Percentiles rank a stretch among this genome's conserved stretches.
Conservation (phyloP, 352 stramenopile species). For the Phytophthora sp. region DNA sequence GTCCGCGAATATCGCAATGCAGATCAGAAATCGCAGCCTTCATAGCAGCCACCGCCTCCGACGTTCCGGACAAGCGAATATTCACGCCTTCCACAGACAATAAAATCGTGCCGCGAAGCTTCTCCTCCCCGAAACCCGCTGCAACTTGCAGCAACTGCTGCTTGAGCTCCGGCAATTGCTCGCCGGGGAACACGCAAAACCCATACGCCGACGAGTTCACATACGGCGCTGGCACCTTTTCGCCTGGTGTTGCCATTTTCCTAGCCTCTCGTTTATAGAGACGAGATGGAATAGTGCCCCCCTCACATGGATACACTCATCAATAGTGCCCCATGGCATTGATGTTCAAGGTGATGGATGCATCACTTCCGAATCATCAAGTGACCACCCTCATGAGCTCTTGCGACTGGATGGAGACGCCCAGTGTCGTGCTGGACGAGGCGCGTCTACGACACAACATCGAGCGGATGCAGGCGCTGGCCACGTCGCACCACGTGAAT, state of each 20-base stretch:
- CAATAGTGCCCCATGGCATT: too few relatives aligned
- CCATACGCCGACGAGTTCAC: constrained; percentile 81
- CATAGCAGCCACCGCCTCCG: constrained; percentile 48
- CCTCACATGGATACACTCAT: too few relatives aligned
- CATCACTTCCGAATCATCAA: background rate
- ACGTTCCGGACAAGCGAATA: constrained; percentile 63
- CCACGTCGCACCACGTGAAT: constrained; percentile 46
- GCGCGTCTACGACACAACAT: constrained; percentile 65
- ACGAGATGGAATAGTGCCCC: background rate
- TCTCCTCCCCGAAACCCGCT: constrained; percentile 29
- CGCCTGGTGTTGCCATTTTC: constrained; percentile 13
- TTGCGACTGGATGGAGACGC: constrained; percentile 48
- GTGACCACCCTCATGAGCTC: constrained; percentile 3
- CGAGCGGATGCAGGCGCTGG: constrained; percentile 67
- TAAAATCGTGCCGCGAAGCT: constrained; percentile 71
- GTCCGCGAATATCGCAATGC: constrained; percentile 40
- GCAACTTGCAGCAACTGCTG: constrained; percentile 37
- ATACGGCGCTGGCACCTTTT: constrained; percentile 7
- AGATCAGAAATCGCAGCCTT: constrained; percentile 49
- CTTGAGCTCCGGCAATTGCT: constrained; percentile 45
- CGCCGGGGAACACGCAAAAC: constrained; percentile 58
- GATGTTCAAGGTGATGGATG: too few relatives aligned
- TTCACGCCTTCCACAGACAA: constrained; percentile 72
- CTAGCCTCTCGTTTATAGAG: constrained; percentile 9
- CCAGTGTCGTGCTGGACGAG: constrained; percentile 71